Evolutionary conservation across 2,329 filamentous ascomycete species (phyloP).

Genomic region (Cordyceps farinosa): DNA sequence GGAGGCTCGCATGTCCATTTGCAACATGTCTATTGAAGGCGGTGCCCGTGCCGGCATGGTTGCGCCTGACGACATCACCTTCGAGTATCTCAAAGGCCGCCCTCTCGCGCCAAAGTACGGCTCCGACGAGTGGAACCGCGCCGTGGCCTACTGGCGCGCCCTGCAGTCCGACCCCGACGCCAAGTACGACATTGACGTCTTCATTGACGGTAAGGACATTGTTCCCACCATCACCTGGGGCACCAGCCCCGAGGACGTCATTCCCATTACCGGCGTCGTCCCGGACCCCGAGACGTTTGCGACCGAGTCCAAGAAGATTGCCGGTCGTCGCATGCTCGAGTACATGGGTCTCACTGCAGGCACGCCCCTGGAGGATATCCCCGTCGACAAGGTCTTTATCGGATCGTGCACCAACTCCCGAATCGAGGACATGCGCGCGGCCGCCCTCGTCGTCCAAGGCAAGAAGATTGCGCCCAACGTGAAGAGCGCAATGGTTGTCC

Average conservation of each 20-base stretch:
- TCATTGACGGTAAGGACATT: constrained; percentile 90
- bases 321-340: constrained; percentile 77
- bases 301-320: constrained; percentile 73
- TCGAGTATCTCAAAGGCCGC: constrained; percentile 89
- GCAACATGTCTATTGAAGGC: constrained; percentile 98
- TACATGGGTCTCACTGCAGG: constrained; percentile 93
- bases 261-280: constrained; percentile 89
- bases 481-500: constrained; percentile 93
- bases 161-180: constrained; percentile 84
- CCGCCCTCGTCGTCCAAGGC: constrained; percentile 81
- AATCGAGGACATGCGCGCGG: constrained; percentile 90
- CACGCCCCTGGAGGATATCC: constrained; percentile 87
- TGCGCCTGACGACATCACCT: constrained; percentile 88
- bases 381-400: constrained; percentile 94
- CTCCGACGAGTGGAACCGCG: constrained; percentile 85
- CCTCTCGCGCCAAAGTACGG: constrained; percentile 83
- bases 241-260: constrained; percentile 90
- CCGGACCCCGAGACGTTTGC: constrained; percentile 85
- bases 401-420: constrained; percentile 96
- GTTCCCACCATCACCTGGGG: constrained; percentile 94
- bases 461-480: constrained; percentile 83
- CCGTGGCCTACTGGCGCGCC: constrained; percentile 80
- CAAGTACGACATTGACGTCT: constrained; percentile 84
- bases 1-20: constrained; percentile 98
- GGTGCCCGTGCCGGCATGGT: constrained; percentile 96